Evolutionary conservation across 495 filamentous ascomycete genomes (phyloP).

Genomic region (Aspergillus egyptiacus): DNA sequence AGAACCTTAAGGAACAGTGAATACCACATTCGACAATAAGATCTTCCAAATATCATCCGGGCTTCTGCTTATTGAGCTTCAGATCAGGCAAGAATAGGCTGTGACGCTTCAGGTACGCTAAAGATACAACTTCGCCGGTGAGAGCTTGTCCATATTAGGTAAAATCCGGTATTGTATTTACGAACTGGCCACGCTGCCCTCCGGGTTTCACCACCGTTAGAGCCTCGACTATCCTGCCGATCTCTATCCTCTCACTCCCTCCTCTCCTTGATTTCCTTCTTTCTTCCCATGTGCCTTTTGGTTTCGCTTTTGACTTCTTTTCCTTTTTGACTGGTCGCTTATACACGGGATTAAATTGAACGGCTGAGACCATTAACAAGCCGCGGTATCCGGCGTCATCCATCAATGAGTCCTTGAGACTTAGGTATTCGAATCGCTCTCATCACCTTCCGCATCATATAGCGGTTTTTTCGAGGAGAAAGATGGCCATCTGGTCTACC

Average conservation of each 20-base stretch:
- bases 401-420: slow-evolving; percentile 17
- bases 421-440: background rate
- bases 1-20: background rate
- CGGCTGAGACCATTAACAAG: too few species aligned
- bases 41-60: background rate
- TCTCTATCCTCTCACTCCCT: background rate
- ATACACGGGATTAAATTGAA: background rate
- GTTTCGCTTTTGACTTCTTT: background rate
- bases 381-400: slow-evolving; percentile 28
- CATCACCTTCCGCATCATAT: background rate
- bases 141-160: background rate
- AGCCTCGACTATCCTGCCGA: slow-evolving; percentile 1
- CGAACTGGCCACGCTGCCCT: slow-evolving; percentile 22
- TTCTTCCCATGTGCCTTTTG: background rate
- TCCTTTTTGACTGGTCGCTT: background rate
- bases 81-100: background rate
- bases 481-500: slow-evolving; percentile 22
- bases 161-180: background rate
- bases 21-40: slow-evolving; percentile 3
- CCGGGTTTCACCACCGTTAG: background rate
- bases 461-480: background rate
- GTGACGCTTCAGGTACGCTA: slow-evolving; percentile 4
- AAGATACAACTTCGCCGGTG: background rate
- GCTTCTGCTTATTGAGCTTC: slow-evolving; percentile 4
- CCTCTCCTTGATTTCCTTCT: background rate